Conservation (phyloP, 148 eudicot species). For the Arctostaphylos glauca region DNA sequence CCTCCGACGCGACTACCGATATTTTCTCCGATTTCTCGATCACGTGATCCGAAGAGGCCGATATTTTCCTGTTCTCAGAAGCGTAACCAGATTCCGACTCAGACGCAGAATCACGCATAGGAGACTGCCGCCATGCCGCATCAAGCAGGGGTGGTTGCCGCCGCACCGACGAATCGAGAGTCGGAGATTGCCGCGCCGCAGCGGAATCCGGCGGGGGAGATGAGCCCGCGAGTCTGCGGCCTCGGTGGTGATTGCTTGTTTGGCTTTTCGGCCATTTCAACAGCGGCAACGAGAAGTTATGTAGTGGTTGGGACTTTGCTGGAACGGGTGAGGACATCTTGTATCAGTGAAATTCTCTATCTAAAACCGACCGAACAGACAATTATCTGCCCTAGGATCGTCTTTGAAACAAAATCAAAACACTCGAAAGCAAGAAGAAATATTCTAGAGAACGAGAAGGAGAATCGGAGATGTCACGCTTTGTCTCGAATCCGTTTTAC, state of each 20-base stretch:
- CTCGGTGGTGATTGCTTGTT: constrained; percentile 15
- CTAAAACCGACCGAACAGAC: constrained; percentile 4
- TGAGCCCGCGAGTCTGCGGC: constrained; percentile 19
- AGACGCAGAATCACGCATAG: constrained; percentile 16
- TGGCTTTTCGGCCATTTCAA: constrained; percentile 32
- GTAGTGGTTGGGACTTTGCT: constrained; percentile 42
- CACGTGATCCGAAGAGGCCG: neutral
- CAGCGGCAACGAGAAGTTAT: constrained; percentile 36
- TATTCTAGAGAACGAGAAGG: neutral
- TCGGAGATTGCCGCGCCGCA: constrained; percentile 15
- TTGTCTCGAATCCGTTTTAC: neutral
- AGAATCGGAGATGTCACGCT: neutral
- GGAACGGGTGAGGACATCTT: constrained; percentile 31
- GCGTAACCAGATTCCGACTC: constrained; percentile 16
- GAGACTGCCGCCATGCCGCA: constrained; percentile 13
- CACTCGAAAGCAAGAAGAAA: neutral
- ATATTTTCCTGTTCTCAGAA: neutral
- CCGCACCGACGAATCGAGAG: constrained; percentile 1
- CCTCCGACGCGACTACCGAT: neutral
- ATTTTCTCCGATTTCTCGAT: neutral
- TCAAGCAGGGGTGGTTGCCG: constrained; percentile 7
- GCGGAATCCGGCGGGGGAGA: constrained; percentile 23
- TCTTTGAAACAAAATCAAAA: neutral
- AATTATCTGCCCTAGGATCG: neutral
- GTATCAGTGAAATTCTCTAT: neutral